Evolutionary conservation across 305 asterid species (phyloP).

Genomic region (Rubia balearica): DNA sequence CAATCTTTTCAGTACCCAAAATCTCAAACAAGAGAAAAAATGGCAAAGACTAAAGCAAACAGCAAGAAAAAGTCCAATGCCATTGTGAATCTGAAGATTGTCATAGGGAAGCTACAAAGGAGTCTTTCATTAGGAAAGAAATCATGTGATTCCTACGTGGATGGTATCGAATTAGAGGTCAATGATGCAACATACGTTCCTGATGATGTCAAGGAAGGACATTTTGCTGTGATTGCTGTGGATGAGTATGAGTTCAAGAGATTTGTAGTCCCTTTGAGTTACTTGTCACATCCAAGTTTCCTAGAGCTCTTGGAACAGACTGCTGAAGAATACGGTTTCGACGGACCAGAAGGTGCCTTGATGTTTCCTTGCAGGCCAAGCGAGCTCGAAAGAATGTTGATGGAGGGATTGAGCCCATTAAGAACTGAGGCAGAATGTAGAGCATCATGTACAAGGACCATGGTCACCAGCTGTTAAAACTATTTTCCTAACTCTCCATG

Average conservation of each 20-base stretch:
- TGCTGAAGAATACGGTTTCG: constrained; percentile 69
- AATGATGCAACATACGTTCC: constrained; percentile 30
- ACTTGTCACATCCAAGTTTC: constrained; percentile 41
- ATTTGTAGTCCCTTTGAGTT: constrained; percentile 48
- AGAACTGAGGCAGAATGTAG: neutral
- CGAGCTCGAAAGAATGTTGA: constrained; percentile 45
- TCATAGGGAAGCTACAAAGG: constrained; percentile 49
- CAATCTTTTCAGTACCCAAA: neutral
- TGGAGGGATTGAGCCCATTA: constrained; percentile 11
- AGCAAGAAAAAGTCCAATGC: constrained; percentile 26
- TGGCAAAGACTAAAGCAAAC: constrained; percentile 17
- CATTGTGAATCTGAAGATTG: constrained; percentile 30
- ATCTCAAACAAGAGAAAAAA: neutral
- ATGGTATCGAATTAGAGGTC: no score
- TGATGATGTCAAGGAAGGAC: constrained; percentile 61
- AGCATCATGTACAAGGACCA: constrained; percentile 11
- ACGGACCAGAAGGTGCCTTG: constrained; percentile 40
- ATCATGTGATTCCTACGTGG: constrained; percentile 6
- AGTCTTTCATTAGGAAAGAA: constrained; percentile 38
- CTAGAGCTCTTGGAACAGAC: constrained; percentile 52
- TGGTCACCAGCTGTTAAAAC: constrained; percentile 17
- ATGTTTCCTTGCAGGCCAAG: constrained; percentile 60
- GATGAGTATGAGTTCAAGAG: constrained; percentile 41
- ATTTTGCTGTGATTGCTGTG: constrained; percentile 54
- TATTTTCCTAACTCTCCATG: no score